Percentiles rank a stretch among this genome's conserved stretches.
Conservation (phyloP, 257 asterid genomes). For the Ehretia macrophylla region DNA sequence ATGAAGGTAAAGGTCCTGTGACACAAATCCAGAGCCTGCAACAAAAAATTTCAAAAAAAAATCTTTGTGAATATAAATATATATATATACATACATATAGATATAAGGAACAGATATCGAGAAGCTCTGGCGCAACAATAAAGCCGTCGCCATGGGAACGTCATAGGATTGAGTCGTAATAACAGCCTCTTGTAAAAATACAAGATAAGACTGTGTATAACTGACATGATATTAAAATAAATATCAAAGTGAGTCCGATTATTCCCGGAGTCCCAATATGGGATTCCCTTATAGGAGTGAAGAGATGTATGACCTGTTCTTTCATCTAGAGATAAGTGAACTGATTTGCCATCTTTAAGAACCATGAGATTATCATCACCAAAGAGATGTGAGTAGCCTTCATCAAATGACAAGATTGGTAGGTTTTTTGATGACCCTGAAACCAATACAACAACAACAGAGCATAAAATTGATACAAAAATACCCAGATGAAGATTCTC, state of each 20-base stretch:
- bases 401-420: conserved; percentile 69
- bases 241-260: no score
- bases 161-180: no score
- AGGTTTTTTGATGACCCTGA: conserved; percentile 60
- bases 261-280: no score
- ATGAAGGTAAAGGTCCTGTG: conserved; percentile 79
- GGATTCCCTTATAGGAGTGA: no score
- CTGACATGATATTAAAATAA: no score
- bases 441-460: conserved; percentile 32
- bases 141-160: no score
- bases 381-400: conserved; percentile 82
- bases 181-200: not conserved
- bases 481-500: conserved; percentile 28
- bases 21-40: conserved; percentile 87
- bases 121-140: no score
- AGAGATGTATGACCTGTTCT: conserved; percentile 52
- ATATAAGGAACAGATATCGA: no score
- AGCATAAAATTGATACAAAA: conserved; percentile 24
- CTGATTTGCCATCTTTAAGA: conserved; percentile 69
- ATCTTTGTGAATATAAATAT: conserved; percentile 9
- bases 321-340: conserved; percentile 61
- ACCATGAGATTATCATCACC: conserved; percentile 78
- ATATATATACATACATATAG: conserved; percentile 11
- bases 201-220: not conserved
- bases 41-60: conserved; percentile 1